Conservation (phyloP, 805 yeast genomes). For the Lipomyces yamadae region DNA sequence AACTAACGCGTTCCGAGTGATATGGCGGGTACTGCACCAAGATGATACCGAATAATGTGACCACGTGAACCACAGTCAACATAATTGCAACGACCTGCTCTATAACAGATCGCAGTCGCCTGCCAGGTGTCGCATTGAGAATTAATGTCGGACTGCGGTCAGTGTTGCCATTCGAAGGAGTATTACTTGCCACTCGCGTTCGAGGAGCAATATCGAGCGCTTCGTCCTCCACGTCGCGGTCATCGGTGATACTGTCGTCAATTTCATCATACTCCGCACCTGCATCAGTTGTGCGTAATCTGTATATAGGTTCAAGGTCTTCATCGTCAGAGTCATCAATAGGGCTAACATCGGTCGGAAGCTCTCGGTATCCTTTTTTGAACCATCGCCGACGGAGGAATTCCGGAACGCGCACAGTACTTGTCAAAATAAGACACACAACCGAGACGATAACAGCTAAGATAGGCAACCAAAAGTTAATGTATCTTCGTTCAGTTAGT, state of each 20-base stretch:
- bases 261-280: slow-evolving; percentile 31
- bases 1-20: slow-evolving; percentile 9
- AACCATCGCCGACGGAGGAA: slow-evolving; percentile 21
- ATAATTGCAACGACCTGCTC: slow-evolving; percentile 21
- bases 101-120: slow-evolving; percentile 24
- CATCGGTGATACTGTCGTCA: background rate
- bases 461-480: slow-evolving; percentile 43
- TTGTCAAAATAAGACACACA: slow-evolving; percentile 25
- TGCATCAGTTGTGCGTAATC: slow-evolving; percentile 33
- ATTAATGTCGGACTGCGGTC: slow-evolving; percentile 13
- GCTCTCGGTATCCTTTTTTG: slow-evolving; percentile 15
- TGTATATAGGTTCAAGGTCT: slow-evolving; percentile 24
- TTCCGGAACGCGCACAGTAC: slow-evolving; percentile 28
- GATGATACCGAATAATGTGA: slow-evolving; percentile 20
- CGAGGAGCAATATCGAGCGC: slow-evolving; percentile 28
- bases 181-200: slow-evolving; percentile 10
- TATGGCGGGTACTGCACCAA: slow-evolving; percentile 26
- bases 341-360: slow-evolving; percentile 17
- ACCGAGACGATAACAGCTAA: slow-evolving; percentile 39
- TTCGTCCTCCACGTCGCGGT: slow-evolving; percentile 26
- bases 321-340: slow-evolving; percentile 24
- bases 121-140: slow-evolving; percentile 19
- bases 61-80: slow-evolving; percentile 22
- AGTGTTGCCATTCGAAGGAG: background rate
- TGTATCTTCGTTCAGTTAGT: slow-evolving; percentile 32